Conservation (phyloP, 495 filamentous ascomycete genomes). For the Penicillium silybi region DNA sequence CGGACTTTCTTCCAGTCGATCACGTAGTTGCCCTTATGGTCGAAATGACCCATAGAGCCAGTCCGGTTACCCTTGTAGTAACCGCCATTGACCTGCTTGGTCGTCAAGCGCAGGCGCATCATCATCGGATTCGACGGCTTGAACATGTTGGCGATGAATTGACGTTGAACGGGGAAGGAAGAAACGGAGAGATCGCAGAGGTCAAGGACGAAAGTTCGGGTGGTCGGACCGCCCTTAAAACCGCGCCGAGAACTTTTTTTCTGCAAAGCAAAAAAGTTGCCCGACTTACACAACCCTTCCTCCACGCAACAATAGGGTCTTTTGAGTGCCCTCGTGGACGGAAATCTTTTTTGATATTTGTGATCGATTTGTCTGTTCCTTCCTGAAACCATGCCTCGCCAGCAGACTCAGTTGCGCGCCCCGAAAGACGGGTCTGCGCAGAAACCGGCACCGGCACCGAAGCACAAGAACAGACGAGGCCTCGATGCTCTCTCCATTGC, state of each 20-base stretch:
- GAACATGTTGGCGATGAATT: constrained; percentile 40
- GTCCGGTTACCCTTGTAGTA: constrained; percentile 95
- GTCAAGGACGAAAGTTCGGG: constrained; percentile 17
- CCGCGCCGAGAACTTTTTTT: constrained; percentile 44
- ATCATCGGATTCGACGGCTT: constrained; percentile 70
- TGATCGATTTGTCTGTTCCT: not conserved
- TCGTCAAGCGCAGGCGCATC: constrained; percentile 70
- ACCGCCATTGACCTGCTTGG: constrained; percentile 86
- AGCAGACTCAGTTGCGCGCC: constrained; percentile 50
- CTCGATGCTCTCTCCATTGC: constrained; percentile 87
- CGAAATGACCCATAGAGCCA: constrained; percentile 82
- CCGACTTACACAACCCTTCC: constrained; percentile 14
- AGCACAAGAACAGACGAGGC: constrained; percentile 53
- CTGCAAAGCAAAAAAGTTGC: constrained; percentile 31
- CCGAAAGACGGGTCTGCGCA: constrained; percentile 47
- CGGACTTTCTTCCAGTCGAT: constrained; percentile 85
- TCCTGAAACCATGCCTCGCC: constrained; percentile 59
- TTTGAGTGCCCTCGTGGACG: constrained; percentile 7
- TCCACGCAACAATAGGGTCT: constrained; percentile 9
- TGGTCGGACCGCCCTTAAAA: constrained; percentile 32
- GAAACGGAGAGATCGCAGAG: constrained; percentile 3
- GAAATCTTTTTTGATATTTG: constrained; percentile 4
- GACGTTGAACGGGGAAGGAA: not conserved
- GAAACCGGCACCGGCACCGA: constrained; percentile 39
- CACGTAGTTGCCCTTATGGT: constrained; percentile 76